phyloP scores from a whole-genome alignment of 768 basidiomycete genomes.

The Phylloporus sp. region DNA sequence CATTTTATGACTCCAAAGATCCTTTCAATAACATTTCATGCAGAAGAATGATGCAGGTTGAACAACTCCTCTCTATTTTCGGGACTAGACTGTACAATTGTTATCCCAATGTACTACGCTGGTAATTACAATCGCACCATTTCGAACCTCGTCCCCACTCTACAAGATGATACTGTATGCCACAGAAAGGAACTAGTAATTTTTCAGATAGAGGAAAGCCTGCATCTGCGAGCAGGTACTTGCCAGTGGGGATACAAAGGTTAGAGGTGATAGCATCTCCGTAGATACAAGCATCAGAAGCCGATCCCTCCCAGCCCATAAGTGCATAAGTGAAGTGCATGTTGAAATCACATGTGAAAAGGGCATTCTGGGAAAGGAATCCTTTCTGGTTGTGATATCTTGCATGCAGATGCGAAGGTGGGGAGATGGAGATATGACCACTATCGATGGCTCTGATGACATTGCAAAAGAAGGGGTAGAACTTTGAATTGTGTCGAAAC shows the following conservation, averaged over 20 bases:
- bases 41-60: background rate
- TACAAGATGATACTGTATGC: background rate
- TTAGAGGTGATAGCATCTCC: background rate
- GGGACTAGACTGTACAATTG: background rate
- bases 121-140: background rate
- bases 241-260: background rate
- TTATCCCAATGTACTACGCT: no score
- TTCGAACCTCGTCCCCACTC: background rate
- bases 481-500: slow-evolving; percentile 27
- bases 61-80: background rate
- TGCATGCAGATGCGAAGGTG: background rate
- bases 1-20: background rate
- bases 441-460: slow-evolving; percentile 30
- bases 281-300: slow-evolving; percentile 35
- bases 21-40: background rate
- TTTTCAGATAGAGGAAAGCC: background rate
- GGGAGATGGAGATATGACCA: background rate
- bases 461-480: slow-evolving; percentile 31
- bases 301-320: slow-evolving; percentile 40
- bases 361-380: slow-evolving; percentile 33
- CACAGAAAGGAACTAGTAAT: background rate
- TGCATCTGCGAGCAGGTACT: background rate
- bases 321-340: slow-evolving; percentile 36
- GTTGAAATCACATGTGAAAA: slow-evolving; percentile 34
- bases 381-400: slow-evolving; percentile 19